Evolutionary conservation across 1,284 basidiomycete genomes (phyloP), one percentile per base, ranked within the genome.

Genomic region (Tilletiaria anomala): DNA sequence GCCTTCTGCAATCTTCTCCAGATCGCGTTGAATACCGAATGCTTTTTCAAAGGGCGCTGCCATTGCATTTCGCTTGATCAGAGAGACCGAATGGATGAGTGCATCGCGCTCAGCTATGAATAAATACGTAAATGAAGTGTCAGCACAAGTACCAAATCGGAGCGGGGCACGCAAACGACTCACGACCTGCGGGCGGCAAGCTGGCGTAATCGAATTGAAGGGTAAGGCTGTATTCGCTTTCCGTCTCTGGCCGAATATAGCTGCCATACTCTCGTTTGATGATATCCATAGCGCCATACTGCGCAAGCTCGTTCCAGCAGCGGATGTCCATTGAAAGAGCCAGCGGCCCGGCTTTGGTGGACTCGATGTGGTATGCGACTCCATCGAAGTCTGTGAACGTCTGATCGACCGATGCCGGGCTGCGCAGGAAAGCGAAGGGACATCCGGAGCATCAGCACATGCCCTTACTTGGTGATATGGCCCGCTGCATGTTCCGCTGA

Each of bases 331-430:
- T 97, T 24, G 89, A 94, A 14, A 99, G 76, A 29, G 84, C 73
- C 16, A 91, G 71, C 2, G 77, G 69, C 0, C 65, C 57, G 2
- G 82, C 80, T 67, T 72, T 73, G 56, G 87, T 87, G 62, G 80
- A 78, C 32, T 84, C 78, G 40, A 97, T 70, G 67, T 83, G 88
- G 71, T 96, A 97, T 37, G 87, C 78, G 40, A 97, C 89, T 39
- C 86, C 83, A 70, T 99, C 93, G 63, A 88, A 97, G 71, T 97
- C 91, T 42, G 94, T 89, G 57, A 97, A 96, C 47, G 84, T 79
- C 47, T 96, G 82, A 70, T 97, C 93, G 47, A 93, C 75, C 16
- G 83, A 79, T 3, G 80, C 77, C 12, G 89, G 85, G 65, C 87
- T 93, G 68, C 22, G 6, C 32, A 10, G 42, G 40, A 14, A 21